phyloP scores from a whole-genome alignment of 2,329 filamentous ascomycete genomes.

The Fusarium sororula region DNA sequence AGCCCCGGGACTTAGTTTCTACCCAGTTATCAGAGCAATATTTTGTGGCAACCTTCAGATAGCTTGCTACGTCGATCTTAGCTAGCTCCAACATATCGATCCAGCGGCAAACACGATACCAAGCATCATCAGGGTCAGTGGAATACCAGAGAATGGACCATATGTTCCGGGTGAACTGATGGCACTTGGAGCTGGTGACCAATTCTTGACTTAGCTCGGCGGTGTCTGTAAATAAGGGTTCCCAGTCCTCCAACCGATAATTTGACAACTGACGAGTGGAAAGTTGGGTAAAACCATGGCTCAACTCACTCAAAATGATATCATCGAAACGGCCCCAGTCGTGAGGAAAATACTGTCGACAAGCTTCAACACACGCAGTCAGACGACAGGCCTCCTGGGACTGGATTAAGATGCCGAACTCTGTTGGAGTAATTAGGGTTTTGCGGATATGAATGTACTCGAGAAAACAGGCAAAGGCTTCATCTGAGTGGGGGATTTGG shows the following conservation, averaged over 20 bases:
- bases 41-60: rapidly evolving
- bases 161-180: rapidly evolving
- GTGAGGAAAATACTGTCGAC: neutral
- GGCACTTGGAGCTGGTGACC: rapidly evolving
- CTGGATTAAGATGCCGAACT: rapidly evolving
- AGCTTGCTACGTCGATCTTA: rapidly evolving
- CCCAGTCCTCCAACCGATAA: neutral
- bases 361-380: rapidly evolving
- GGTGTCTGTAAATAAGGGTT: rapidly evolving
- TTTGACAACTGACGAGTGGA: rapidly evolving
- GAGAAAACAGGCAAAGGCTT: rapidly evolving
- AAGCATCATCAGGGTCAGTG: neutral
- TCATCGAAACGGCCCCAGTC: rapidly evolving
- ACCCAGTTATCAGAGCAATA: rapidly evolving
- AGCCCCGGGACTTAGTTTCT: rapidly evolving
- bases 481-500: rapidly evolving
- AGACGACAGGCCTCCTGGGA: rapidly evolving
- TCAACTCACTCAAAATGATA: rapidly evolving
- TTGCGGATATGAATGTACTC: neutral
- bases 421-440: rapidly evolving
- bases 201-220: rapidly evolving
- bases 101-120: neutral
- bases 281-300: neutral
- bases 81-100: neutral
- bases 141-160: neutral